Base-by-base conservation (phyloP, 2,329 filamentous ascomycete species). In the Hypoxylon sp. region DNA sequence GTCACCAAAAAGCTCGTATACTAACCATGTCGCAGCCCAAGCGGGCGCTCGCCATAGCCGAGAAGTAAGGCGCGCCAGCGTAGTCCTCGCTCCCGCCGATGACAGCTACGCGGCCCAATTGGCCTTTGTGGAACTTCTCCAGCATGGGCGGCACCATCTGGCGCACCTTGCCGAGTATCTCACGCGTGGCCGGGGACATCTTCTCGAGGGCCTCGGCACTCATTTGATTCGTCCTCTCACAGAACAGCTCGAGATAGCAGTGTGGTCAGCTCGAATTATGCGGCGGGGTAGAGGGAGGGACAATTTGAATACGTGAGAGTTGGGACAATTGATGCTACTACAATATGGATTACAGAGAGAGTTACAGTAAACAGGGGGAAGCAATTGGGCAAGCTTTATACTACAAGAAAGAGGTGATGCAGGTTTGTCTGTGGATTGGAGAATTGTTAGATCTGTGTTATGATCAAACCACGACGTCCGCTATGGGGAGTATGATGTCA, bases 11-110 rank as follows among this genome's bases (percentile, higher is more conserved):
- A n/a, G n/a, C n/a, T n/a, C n/a, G 9, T 22, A 7, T 3, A 70
- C 80, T 58, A 83, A 95, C 93, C 92, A 97, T 92, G 75, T 97
- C 93, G 74, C 91, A 93, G 3, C 95, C 96, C 61, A 98, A 81
- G 74, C 91, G 89, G 48, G 96, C 96, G 70, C 93, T 97, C 11
- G 96, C 96, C 89, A 97, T 97, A 69, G 95, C 94, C 18, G 95
- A 97, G 81, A 99, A 99, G 81, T 97, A 99, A 11, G 96, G 96
- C 62, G 96, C 96, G 36, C 96, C 96, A 1, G 96, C 97, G 78
- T 98, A 99, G 80, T 98, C 95, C 77, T 95, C 90, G 75, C 93
- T 97, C 40, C 96, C 96, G 53, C 96, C 96, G 70, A 99, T 96
- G 62, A 99, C 96, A 54, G 89, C 96, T 55, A 99, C 89, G 58